phyloP scores from a whole-genome alignment of 805 yeast genomes.

The Zygosaccharomyces rouxii region DNA sequence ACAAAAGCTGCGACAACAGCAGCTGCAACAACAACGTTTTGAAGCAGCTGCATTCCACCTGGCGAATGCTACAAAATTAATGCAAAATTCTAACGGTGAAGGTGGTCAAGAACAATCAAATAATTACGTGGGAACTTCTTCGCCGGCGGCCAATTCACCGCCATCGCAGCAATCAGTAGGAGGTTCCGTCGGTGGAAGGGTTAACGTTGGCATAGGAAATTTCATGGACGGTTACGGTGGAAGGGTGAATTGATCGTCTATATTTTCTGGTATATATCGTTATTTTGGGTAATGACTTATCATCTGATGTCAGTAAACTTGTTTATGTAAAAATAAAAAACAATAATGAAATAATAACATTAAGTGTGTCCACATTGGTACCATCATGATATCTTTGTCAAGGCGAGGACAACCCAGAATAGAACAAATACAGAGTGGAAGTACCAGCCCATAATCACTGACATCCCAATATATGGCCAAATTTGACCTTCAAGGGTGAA shows the following conservation, averaged over 20 bases:
- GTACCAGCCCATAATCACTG: constrained; percentile 6
- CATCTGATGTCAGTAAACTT: neutral
- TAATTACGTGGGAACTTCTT: constrained; percentile 8
- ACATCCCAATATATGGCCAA: constrained; percentile 19
- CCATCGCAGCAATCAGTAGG: constrained; percentile 10
- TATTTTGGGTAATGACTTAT: neutral
- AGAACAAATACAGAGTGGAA: constrained; percentile 13
- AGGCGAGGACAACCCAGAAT: neutral
- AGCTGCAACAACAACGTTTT: constrained; percentile 33
- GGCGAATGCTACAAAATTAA: constrained; percentile 31
- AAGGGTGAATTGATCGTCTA: constrained; percentile 9
- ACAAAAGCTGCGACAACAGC: constrained; percentile 34
- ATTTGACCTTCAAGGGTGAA: constrained; percentile 11
- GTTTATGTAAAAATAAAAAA: neutral
- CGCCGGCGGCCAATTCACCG: constrained; percentile 8
- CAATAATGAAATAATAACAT: neutral
- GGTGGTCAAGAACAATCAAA: constrained; percentile 7
- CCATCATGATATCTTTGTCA: neutral
- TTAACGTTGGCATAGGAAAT: constrained; percentile 24
- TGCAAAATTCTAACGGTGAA: constrained; percentile 21
- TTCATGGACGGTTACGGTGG: constrained; percentile 20
- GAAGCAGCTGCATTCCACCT: constrained; percentile 34
- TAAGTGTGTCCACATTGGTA: neutral
- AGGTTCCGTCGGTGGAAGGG: constrained; percentile 23
- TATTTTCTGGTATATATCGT: no score